Percentiles rank a stretch among this genome's conserved stretches.
phyloP scores from a whole-genome alignment of 192 early-diverging fungal species.

The Paraglomus brasilianum region DNA sequence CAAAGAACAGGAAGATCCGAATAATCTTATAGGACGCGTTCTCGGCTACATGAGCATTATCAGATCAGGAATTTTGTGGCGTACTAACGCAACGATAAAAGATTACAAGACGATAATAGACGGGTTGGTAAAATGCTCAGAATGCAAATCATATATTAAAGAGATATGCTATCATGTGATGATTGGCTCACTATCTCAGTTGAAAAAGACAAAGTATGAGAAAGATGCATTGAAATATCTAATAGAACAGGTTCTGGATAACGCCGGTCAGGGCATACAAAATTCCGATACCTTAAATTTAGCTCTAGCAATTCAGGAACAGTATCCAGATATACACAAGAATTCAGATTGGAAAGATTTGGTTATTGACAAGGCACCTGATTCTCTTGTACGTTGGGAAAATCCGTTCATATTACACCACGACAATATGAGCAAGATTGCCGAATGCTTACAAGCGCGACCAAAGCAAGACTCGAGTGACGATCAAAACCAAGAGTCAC shows the following conservation, averaged over 20 bases:
- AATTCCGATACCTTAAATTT: conserved; percentile 57
- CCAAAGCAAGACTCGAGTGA: background rate
- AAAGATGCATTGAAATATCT: background rate
- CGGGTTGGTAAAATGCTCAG: conserved; percentile 63
- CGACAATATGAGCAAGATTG: conserved; percentile 10
- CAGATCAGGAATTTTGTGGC: conserved; percentile 69
- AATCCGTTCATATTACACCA: conserved; percentile 5
- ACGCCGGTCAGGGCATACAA: conserved; percentile 33
- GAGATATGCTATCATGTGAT: conserved; percentile 77
- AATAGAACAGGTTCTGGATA: background rate
- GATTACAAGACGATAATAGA: conserved; percentile 73
- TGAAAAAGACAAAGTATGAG: conserved; percentile 21
- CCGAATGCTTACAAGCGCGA: conserved; percentile 12
- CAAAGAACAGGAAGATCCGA: conserved; percentile 68
- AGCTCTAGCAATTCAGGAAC: conserved; percentile 45
- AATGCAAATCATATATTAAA: conserved; percentile 78
- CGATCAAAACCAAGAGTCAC: conserved; percentile 37
- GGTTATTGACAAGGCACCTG: no score
- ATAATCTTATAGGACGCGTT: conserved; percentile 87
- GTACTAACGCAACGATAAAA: conserved; percentile 60
- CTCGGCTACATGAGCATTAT: conserved; percentile 86
- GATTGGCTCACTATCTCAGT: conserved; percentile 48
- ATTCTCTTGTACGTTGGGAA: no score
- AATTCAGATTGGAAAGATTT: no score
- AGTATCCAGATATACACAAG: no score